Percentiles rank a stretch among this genome's conserved stretches.
Evolutionary conservation across 2,329 filamentous ascomycete genomes (phyloP).

Genomic region (Penicillium sp.): DNA sequence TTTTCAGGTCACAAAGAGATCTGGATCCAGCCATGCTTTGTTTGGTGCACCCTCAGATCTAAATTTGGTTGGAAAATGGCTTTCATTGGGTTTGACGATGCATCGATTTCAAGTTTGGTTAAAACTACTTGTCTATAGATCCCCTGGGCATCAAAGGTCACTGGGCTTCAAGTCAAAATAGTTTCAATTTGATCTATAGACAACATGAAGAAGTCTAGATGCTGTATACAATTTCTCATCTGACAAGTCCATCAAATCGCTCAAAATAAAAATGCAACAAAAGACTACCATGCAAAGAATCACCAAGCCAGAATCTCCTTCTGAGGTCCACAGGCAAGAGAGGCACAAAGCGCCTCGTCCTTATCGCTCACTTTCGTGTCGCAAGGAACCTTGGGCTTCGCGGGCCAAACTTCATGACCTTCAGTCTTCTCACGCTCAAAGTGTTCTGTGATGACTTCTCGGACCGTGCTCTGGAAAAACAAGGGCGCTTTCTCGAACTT

Average conservation of each 20-base stretch:
- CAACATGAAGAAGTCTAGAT: neutral
- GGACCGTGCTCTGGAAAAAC: constrained; percentile 57
- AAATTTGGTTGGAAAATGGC: no score
- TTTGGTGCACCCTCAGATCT: no score
- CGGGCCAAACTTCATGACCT: constrained; percentile 57
- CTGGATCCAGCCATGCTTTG: no score
- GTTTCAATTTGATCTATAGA: no score
- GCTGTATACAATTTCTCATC: neutral
- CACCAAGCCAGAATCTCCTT: constrained; percentile 28
- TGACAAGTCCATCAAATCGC: neutral
- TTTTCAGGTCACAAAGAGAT: no score
- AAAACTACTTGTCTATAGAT: no score
- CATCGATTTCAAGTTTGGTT: no score
- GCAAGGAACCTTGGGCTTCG: constrained; percentile 31
- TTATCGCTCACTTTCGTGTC: constrained; percentile 23
- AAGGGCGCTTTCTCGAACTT: constrained; percentile 61
- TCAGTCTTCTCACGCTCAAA: constrained; percentile 49
- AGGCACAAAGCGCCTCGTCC: constrained; percentile 27
- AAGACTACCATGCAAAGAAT: neutral
- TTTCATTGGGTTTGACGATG: no score
- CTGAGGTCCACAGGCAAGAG: constrained; percentile 24
- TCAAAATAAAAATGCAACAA: neutral
- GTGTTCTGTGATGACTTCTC: constrained; percentile 53
- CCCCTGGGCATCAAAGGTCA: no score
- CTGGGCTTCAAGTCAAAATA: no score